Base-by-base conservation (phyloP, 2,329 filamentous ascomycete genomes). In the Sporothrix luriei region DNA sequence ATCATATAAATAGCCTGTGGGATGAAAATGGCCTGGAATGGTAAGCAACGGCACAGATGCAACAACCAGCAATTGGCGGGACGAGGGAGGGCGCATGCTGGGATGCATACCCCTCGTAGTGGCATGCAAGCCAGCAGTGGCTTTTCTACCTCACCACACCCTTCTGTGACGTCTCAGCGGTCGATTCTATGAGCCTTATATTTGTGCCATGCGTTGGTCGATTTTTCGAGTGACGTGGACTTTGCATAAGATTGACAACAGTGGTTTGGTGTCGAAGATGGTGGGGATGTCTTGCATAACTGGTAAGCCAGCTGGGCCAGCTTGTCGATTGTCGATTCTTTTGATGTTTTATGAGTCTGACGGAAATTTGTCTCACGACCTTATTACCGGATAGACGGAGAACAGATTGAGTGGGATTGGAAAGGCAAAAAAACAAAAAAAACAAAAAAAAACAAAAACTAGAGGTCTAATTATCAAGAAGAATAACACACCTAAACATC, bases 71-170 rank as follows among this genome's bases (percentile, higher is more conserved):
- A 26, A 59, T 55, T 43, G 24, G 66, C 51, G 52, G 54, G 38
- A 26, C 13, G 65, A 55, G 65, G 40, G 4, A 66, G 46, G 19
- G 19, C 26, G 48, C 43, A 40, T 26, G 29, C n/a, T 46, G 21
- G 62, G 43, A 51, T 65, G 62, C 62, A 51, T 13, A 38, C 21
- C 61, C 52, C 51, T 19, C 29, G 33, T 29, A 61, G 24, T 19
- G n/a, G 40, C 24, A 59, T 49, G 66, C 52, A 59, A 40, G 70
- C 54, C 62, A 69, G 51, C 67, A 54, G 6, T 40, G 21, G 7
- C 9, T n/a, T 49, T 64, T 64, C 33, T 24, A 69, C 57, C 52
- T 71, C 68, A 71, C 55, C 68, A 69, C 70, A 71, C 70, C 68
- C 68, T 64, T 67, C 33, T 57, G 4, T 49, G 24, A 33, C 65